A percentile compares a stretch with the other conserved stretches of the same genome.
Conservation (phyloP, 2,329 filamentous ascomycete species). For the Phaeoacremonium minimum region DNA sequence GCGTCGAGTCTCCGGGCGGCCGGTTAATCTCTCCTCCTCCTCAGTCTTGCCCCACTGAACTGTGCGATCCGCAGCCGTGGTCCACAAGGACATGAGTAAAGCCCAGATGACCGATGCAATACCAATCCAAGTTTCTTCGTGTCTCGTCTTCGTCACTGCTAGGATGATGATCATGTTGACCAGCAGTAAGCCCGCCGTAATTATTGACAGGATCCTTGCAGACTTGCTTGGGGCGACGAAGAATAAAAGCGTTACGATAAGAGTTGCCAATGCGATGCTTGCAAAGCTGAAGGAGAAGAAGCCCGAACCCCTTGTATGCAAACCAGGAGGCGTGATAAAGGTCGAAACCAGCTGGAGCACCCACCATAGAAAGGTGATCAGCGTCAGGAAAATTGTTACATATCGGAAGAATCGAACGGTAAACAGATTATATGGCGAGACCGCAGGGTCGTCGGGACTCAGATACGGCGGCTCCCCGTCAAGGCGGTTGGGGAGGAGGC, state of each 20-base stretch:
- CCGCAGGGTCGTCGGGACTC: conserved; percentile 76
- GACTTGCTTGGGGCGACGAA: conserved; percentile 80
- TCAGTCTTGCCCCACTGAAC: conserved; percentile 90
- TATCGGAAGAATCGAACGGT: conserved; percentile 77
- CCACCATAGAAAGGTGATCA: conserved; percentile 88
- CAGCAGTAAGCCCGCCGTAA: conserved; percentile 63
- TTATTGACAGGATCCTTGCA: conserved; percentile 67
- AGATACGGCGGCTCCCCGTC: conserved; percentile 54
- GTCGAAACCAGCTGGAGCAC: conserved; percentile 79
- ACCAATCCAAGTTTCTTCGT: conserved; percentile 91
- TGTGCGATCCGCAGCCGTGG: conserved; percentile 71
- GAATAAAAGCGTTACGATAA: conserved; percentile 77
- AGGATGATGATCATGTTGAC: conserved; percentile 77
- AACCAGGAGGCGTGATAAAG: conserved; percentile 84
- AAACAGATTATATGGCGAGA: conserved; percentile 94
- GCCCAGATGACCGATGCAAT: conserved; percentile 82
- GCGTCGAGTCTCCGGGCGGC: conserved; percentile 78
- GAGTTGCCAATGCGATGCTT: conserved; percentile 69
- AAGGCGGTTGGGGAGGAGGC: conserved; percentile 65
- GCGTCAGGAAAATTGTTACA: conserved; percentile 71
- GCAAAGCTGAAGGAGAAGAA: conserved; percentile 88
- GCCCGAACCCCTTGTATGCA: conserved; percentile 83
- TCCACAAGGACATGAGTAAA: conserved; percentile 73
- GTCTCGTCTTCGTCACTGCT: conserved; percentile 66
- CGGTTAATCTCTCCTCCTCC: conserved; percentile 89